These are phyloP conservation scores for Antrodiella citrinella DNA, from an alignment of 768 basidiomycete species.

Conservation along the genomic window DNA sequence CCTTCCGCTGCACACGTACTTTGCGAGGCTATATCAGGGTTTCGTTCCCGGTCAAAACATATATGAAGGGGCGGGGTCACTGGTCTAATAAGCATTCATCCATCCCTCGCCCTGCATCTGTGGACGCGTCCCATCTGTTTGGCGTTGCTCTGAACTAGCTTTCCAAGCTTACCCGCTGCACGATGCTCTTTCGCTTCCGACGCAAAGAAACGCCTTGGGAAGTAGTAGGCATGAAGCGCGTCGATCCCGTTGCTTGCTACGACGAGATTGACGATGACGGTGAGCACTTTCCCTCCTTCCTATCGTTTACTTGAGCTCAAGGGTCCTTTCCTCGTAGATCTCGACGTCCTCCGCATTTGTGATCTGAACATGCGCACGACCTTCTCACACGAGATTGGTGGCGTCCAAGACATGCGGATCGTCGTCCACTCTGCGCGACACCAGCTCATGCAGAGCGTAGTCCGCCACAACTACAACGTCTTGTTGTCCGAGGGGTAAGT, in stretches of 20 bases:
- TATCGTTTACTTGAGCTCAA: not conserved
- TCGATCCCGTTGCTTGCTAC: constrained; percentile 60
- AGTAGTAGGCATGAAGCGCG: constrained; percentile 57
- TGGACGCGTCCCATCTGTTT: not conserved
- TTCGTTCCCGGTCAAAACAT: not conserved
- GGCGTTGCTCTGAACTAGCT: constrained; percentile 11
- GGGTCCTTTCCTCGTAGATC: constrained; percentile 33
- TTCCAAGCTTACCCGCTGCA: constrained; percentile 16
- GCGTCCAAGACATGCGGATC: constrained; percentile 47
- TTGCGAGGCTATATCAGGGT: not conserved
- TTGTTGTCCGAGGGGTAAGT: constrained; percentile 61
- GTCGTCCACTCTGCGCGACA: constrained; percentile 52
- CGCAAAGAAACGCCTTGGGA: constrained; percentile 62
- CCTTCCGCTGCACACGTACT: not conserved
- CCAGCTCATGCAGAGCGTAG: constrained; percentile 50
- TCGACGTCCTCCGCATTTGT: constrained; percentile 50
- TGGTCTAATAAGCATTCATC: not conserved
- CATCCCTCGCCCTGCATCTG: not conserved
- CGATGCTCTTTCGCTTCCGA: constrained; percentile 40
- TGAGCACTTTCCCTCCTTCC: constrained; percentile 21
- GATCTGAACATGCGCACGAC: constrained; percentile 47
- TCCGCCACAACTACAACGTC: constrained; percentile 50
- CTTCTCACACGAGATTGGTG: constrained; percentile 27
- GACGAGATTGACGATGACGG: constrained; percentile 42
- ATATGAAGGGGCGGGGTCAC: not conserved